phyloP scores from a whole-genome alignment of 2,329 filamentous ascomycete species.

The Phialophora macrospora region DNA sequence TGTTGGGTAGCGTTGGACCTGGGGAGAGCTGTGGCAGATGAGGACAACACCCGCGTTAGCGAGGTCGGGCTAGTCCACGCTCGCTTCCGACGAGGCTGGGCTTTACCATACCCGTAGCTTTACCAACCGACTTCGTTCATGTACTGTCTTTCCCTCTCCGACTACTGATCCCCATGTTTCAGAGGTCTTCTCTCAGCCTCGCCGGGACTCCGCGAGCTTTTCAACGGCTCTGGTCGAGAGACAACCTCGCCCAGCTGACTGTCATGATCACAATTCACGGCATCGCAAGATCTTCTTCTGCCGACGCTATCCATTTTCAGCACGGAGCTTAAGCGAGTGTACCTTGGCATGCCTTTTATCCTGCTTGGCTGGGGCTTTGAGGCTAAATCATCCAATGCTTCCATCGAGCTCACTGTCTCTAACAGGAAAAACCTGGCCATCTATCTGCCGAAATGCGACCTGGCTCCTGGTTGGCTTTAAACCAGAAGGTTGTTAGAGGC shows the following conservation, averaged over 20 bases:
- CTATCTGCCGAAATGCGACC: constrained; percentile 3
- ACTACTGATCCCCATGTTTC: background rate
- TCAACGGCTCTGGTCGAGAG: constrained; percentile 1
- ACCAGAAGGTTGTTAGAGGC: background rate
- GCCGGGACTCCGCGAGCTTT: constrained; percentile 4
- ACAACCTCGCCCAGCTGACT: background rate
- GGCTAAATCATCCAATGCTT: constrained; percentile 11
- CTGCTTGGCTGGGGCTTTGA: constrained; percentile 20
- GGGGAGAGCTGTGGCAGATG: background rate
- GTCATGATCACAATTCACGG: constrained; percentile 5
- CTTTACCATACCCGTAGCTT: constrained; percentile 2
- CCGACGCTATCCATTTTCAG: constrained; percentile 18
- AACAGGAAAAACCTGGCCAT: background rate
- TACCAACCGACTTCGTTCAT: background rate
- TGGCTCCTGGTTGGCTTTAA: background rate
- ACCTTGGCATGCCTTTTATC: constrained; percentile 18
- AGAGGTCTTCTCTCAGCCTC: constrained; percentile 5
- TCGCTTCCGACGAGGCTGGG: constrained; percentile 6
- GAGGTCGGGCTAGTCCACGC: constrained; percentile 3
- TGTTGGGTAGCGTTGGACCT: background rate
- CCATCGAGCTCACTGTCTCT: background rate
- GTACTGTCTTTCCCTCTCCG: background rate
- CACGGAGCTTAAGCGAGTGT: constrained; percentile 12
- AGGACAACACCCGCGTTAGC: background rate
- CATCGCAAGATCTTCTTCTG: constrained; percentile 8